Conservation (phyloP, 208 protist species). For the Acanthamoeba lenticulata region DNA sequence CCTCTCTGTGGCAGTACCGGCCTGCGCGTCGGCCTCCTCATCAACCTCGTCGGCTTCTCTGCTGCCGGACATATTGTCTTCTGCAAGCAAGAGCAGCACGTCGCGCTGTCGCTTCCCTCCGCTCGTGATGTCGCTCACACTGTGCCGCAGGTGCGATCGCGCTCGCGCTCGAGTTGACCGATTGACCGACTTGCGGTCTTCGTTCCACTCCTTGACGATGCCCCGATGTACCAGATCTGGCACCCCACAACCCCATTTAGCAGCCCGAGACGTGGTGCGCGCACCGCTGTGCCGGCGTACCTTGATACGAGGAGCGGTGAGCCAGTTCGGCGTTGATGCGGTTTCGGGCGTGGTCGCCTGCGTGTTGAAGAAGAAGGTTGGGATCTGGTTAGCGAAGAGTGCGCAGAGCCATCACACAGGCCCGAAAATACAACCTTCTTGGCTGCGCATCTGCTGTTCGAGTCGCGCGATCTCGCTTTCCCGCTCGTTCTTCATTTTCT, state of each 20-base stretch:
- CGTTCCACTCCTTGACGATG: constrained; percentile 49
- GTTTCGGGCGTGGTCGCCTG: not conserved
- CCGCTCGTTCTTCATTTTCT: not conserved
- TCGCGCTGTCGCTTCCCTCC: not conserved
- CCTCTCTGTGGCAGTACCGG: too few species aligned
- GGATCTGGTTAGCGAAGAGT: not conserved
- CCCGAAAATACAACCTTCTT: not conserved
- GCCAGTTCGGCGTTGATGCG: not conserved
- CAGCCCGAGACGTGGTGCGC: not conserved
- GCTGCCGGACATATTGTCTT: not conserved
- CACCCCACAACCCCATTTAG: not conserved
- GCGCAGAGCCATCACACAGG: not conserved
- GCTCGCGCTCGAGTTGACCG: too few species aligned
- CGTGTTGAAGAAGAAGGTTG: not conserved
- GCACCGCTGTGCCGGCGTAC: not conserved
- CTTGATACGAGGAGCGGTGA: not conserved
- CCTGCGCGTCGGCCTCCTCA: not conserved
- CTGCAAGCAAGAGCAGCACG: not conserved
- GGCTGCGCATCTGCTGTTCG: not conserved
- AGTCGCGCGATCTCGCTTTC: not conserved
- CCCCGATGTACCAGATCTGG: constrained; percentile 9
- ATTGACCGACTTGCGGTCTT: not conserved
- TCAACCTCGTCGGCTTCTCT: not conserved
- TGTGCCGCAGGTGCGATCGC: not conserved
- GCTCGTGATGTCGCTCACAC: not conserved